These are phyloP conservation scores for Trichothecium sympodiale DNA, from an alignment of 2,329 filamentous ascomycete genomes.

Conservation along the genomic window DNA sequence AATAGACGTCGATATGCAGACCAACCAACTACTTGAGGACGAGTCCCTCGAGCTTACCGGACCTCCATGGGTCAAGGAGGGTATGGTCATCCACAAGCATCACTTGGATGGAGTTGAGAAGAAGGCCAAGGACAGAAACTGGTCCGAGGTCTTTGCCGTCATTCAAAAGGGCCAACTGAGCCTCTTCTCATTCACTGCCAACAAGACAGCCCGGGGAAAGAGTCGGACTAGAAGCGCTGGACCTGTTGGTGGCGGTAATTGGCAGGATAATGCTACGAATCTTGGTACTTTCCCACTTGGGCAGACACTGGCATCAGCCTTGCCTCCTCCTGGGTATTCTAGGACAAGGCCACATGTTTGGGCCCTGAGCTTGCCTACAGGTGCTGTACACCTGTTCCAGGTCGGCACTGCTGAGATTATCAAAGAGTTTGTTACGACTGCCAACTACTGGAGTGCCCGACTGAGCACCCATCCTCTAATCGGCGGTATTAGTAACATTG, in stretches of 20 bases:
- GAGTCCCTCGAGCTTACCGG: constrained; percentile 85
- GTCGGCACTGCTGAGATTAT: constrained; percentile 92
- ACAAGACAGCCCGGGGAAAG: constrained; percentile 64
- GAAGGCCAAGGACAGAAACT: constrained; percentile 86
- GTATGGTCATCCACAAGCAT: constrained; percentile 91
- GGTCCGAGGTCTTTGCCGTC: constrained; percentile 92
- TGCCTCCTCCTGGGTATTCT: constrained; percentile 88
- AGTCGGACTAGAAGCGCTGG: constrained; percentile 39
- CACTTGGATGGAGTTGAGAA: constrained; percentile 86
- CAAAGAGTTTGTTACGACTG: constrained; percentile 84
- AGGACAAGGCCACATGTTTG: constrained; percentile 85
- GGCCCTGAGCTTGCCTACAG: constrained; percentile 83
- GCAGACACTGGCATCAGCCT: constrained; percentile 80
- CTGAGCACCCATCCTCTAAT: constrained; percentile 87
- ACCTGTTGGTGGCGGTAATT: constrained; percentile 89
- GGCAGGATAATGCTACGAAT: constrained; percentile 92
- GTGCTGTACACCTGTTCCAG: constrained; percentile 96
- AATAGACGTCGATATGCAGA: constrained; percentile 48
- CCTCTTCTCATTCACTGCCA: constrained; percentile 83
- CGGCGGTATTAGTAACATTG: constrained; percentile 90
- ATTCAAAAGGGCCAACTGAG: constrained; percentile 91
- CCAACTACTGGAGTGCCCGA: constrained; percentile 95
- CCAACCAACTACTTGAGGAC: constrained; percentile 69
- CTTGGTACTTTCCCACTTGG: constrained; percentile 79
- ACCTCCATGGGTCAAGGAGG: constrained; percentile 97